phyloP scores from a whole-genome alignment of 2,329 filamentous ascomycete species.

The Claviceps africana region DNA sequence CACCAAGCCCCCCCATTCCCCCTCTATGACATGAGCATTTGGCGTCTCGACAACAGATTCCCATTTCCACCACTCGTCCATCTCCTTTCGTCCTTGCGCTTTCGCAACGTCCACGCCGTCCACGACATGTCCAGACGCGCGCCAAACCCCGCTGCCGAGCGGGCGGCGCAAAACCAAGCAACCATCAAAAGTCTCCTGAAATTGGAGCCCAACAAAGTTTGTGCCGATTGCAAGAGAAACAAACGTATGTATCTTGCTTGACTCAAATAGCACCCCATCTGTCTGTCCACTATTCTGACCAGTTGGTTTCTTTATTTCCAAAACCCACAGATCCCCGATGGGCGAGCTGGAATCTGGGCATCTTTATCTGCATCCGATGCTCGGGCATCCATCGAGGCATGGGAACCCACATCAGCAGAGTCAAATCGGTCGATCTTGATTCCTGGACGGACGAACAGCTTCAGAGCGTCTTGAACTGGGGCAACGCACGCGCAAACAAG shows the following conservation, averaged over 20 bases:
- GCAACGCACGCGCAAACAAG: constrained; percentile 91
- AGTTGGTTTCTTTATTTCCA: neutral
- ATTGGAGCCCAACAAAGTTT: constrained; percentile 88
- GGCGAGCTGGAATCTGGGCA: constrained; percentile 96
- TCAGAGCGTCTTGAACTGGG: constrained; percentile 87
- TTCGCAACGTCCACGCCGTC: constrained; percentile 7
- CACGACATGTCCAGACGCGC: constrained; percentile 60
- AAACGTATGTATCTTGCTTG: constrained; percentile 53
- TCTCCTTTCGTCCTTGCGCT: constrained; percentile 7
- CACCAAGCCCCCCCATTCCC: neutral
- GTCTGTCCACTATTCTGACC: constrained; percentile 1
- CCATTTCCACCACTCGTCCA: neutral
- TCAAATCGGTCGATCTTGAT: constrained; percentile 96
- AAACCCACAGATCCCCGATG: constrained; percentile 68
- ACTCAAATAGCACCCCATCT: neutral
- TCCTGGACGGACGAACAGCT: constrained; percentile 98
- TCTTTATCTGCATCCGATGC: constrained; percentile 96
- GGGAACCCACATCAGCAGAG: constrained; percentile 95
- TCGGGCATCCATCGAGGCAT: constrained; percentile 97
- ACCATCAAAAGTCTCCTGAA: constrained; percentile 93
- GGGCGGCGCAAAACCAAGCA: constrained; percentile 82
- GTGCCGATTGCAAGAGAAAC: constrained; percentile 97
- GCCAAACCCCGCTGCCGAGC: constrained; percentile 66
- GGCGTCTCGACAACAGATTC: neutral
- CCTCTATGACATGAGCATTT: neutral